Conservation (phyloP, 2,329 filamentous ascomycete species). For the Aspergillus quadricinctus region DNA sequence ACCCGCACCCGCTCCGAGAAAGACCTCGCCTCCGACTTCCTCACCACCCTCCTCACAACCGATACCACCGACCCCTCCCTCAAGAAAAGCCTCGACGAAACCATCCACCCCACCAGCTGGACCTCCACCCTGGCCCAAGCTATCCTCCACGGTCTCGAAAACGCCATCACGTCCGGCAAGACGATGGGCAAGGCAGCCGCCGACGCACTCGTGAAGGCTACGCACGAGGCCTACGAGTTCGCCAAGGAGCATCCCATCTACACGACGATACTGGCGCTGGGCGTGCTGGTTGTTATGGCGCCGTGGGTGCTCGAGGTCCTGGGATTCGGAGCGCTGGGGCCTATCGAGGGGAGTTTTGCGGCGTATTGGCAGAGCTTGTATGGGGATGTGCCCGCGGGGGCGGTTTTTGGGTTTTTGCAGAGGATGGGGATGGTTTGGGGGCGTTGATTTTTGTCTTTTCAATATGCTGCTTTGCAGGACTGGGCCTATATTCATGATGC, state of each 20-base stretch:
- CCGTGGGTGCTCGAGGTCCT: conserved; percentile 24
- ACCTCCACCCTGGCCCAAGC: conserved; percentile 10
- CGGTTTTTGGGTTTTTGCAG: conserved; percentile 43
- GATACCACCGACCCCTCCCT: background rate
- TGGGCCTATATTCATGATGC: no score
- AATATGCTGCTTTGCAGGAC: no score
- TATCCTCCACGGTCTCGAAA: conserved; percentile 10
- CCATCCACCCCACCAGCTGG: conserved; percentile 10
- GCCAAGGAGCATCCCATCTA: conserved; percentile 21
- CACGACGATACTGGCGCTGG: conserved; percentile 21
- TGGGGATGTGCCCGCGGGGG: conserved; percentile 38
- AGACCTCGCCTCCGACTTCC: conserved; percentile 5
- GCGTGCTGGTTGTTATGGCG: conserved; percentile 17
- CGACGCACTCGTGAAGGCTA: conserved; percentile 12
- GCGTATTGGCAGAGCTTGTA: conserved; percentile 39
- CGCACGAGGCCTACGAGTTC: conserved; percentile 14
- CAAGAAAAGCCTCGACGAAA: conserved; percentile 8
- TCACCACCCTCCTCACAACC: conserved; percentile 6
- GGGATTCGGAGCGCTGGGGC: conserved; percentile 24
- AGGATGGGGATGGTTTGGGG: conserved; percentile 39
- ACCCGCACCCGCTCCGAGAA: background rate
- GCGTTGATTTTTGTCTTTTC: background rate
- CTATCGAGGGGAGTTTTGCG: conserved; percentile 33
- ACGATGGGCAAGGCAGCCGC: conserved; percentile 12
- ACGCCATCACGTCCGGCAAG: conserved; percentile 10